phyloP scores from a whole-genome alignment of 306 rosid species.

The Macrotyloma uniflorum region DNA sequence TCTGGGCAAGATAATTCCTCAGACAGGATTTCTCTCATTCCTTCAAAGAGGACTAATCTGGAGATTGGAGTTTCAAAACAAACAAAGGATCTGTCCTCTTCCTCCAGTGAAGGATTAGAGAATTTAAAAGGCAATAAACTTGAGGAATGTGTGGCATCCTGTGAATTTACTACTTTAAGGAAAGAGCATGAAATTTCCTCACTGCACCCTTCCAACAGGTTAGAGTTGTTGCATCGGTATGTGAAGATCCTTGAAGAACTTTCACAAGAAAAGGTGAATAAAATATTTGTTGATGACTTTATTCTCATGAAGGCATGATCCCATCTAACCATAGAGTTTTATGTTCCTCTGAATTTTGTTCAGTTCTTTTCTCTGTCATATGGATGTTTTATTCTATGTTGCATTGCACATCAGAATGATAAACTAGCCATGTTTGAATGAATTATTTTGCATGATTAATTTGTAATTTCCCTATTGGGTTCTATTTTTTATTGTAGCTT shows the following conservation, averaged over 20 bases:
- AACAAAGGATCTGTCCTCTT: slow-evolving; percentile 41
- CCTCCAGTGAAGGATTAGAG: slow-evolving; percentile 41
- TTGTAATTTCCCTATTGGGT: not conserved
- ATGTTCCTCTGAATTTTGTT: not conserved
- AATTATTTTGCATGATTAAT: not conserved
- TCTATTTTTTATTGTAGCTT: not conserved
- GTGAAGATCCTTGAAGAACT: slow-evolving; percentile 69
- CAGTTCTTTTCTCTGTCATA: slow-evolving; percentile 13
- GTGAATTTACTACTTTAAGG: slow-evolving; percentile 46
- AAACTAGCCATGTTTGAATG: not conserved
- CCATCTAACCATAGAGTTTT: not conserved
- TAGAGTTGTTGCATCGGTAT: slow-evolving; percentile 65
- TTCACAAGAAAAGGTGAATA: slow-evolving; percentile 71
- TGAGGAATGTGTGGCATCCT: slow-evolving; percentile 36
- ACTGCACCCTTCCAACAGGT: slow-evolving; percentile 64
- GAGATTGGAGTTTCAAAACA: slow-evolving; percentile 42
- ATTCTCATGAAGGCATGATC: not conserved
- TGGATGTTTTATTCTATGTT: not conserved
- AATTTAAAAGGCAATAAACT: slow-evolving; percentile 38
- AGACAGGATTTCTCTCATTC: slow-evolving; percentile 42
- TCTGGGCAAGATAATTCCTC: slow-evolving; percentile 52
- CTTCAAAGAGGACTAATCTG: slow-evolving; percentile 46
- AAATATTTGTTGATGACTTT: not conserved
- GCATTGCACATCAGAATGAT: slow-evolving; percentile 7
- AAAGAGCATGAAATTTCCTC: slow-evolving; percentile 64